A percentile compares a stretch with the other conserved stretches of the same genome.
phyloP scores from a whole-genome alignment of 106 monocot genomes.

The Platanthera guangdongensis region DNA sequence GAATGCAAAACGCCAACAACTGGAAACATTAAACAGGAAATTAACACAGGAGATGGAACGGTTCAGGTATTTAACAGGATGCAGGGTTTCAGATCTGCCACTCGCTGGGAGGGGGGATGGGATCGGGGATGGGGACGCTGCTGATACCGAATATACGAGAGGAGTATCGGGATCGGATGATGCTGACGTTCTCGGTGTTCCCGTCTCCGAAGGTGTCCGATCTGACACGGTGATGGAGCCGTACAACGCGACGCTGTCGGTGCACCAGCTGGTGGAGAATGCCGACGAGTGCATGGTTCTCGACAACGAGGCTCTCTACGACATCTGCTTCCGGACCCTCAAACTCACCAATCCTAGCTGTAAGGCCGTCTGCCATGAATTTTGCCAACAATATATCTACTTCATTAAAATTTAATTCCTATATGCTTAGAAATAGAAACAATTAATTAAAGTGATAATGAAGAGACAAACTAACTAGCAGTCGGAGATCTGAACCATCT shows the following conservation, averaged over 20 bases:
- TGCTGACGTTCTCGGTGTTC: constrained; percentile 20
- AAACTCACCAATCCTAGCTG: constrained; percentile 20
- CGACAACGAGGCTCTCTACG: constrained; percentile 14
- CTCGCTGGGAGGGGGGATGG: constrained; percentile 15
- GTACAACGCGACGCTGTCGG: constrained; percentile 19
- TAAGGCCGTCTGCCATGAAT: not conserved
- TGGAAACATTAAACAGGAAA: too few species aligned
- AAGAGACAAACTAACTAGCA: not conserved
- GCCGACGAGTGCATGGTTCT: constrained; percentile 14
- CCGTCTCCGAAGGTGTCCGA: constrained; percentile 19
- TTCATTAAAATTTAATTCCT: too few species aligned
- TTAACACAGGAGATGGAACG: too few species aligned
- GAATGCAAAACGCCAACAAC: too few species aligned
- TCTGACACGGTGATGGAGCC: constrained; percentile 19
- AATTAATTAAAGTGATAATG: too few species aligned
- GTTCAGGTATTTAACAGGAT: too few species aligned
- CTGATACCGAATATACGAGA: constrained; percentile 18
- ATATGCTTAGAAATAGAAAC: not conserved
- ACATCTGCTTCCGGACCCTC: constrained; percentile 19
- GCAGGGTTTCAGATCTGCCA: constrained; percentile 24
- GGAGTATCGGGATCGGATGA: constrained; percentile 19
- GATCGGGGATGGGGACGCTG: constrained; percentile 21
- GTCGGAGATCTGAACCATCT: constrained; percentile 29
- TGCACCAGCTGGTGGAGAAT: constrained; percentile 21
- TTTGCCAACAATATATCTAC: too few species aligned